Conservation (phyloP, 169 alveolate species). For the Plasmodium inui region DNA sequence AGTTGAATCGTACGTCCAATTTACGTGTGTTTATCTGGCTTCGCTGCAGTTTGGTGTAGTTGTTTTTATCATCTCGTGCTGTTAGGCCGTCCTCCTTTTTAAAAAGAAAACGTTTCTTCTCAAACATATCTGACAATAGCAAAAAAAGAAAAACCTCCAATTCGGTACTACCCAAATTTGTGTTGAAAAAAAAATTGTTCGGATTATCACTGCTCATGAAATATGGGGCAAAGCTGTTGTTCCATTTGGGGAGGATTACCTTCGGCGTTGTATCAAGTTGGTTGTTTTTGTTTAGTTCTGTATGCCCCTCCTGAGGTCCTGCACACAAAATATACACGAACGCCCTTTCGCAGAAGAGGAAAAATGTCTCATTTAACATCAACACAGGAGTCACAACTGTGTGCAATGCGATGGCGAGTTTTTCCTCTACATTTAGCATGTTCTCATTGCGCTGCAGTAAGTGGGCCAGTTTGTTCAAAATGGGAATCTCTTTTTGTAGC, state of each 20-base stretch:
- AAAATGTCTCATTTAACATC: neutral
- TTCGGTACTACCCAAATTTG: neutral
- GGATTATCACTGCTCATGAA: neutral
- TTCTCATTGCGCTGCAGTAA: neutral
- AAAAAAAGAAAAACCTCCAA: slow-evolving; percentile 13
- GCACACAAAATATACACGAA: neutral
- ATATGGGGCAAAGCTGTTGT: neutral
- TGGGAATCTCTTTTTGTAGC: slow-evolving; percentile 3
- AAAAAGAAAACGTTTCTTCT: neutral
- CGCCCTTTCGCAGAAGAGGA: slow-evolving; percentile 22
- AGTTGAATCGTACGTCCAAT: neutral
- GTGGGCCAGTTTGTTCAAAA: neutral
- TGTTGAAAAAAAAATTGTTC: neutral
- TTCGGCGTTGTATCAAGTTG: neutral
- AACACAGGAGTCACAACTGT: slow-evolving; percentile 40
- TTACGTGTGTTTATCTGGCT: neutral
- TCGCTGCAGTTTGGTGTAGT: no score
- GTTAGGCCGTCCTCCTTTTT: neutral
- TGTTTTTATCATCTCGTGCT: neutral
- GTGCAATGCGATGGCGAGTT: slow-evolving; percentile 23
- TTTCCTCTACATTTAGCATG: slow-evolving; percentile 2
- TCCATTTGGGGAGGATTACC: neutral
- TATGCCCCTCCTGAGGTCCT: neutral
- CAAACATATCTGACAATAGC: slow-evolving; percentile 17
- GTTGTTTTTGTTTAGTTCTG: neutral